A percentile compares a stretch with the other conserved stretches of the same genome.
phyloP scores from a whole-genome alignment of 2,329 filamentous ascomycete species.

The Ophiobolus disseminans region DNA sequence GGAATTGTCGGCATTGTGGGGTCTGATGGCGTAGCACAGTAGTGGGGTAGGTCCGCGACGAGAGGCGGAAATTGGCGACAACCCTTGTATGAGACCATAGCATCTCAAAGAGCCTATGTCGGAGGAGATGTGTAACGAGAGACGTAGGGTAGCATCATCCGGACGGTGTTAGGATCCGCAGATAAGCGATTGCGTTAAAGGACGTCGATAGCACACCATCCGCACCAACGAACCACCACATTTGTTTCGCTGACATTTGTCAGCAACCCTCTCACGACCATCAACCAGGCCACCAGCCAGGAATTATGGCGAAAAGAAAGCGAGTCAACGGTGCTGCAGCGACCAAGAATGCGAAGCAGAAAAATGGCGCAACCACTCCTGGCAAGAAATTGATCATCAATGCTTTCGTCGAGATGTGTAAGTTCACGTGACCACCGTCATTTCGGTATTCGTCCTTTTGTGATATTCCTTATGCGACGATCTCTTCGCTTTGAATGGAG shows the following conservation, averaged over 20 bases:
- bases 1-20: conserved; percentile 29
- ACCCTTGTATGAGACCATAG: conserved; percentile 6
- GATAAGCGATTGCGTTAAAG: conserved; percentile 39
- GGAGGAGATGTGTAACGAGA: conserved; percentile 9
- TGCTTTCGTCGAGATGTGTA: conserved; percentile 53
- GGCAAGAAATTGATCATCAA: conserved; percentile 52
- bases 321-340: conserved; percentile 1
- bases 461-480: neutral
- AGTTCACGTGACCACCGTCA: conserved; percentile 26
- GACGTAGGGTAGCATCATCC: conserved; percentile 4
- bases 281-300: conserved; percentile 9
- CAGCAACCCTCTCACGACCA: conserved; percentile 6
- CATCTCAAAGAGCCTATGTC: conserved; percentile 14
- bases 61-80: conserved; percentile 6
- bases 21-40: conserved; percentile 26
- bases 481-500: neutral
- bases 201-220: conserved; percentile 37
- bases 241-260: conserved; percentile 29
- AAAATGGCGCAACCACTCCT: conserved; percentile 8
- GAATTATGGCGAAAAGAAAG: conserved; percentile 22
- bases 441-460: neutral
- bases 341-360: conserved; percentile 5
- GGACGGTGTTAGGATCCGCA: conserved; percentile 14
- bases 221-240: conserved; percentile 21
- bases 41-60: conserved; percentile 9